Percentiles rank a stretch among this genome's conserved stretches.
These are phyloP conservation scores for Puccinia hordei DNA, from an alignment of 1,284 basidiomycete genomes.

Conservation along the genomic window DNA sequence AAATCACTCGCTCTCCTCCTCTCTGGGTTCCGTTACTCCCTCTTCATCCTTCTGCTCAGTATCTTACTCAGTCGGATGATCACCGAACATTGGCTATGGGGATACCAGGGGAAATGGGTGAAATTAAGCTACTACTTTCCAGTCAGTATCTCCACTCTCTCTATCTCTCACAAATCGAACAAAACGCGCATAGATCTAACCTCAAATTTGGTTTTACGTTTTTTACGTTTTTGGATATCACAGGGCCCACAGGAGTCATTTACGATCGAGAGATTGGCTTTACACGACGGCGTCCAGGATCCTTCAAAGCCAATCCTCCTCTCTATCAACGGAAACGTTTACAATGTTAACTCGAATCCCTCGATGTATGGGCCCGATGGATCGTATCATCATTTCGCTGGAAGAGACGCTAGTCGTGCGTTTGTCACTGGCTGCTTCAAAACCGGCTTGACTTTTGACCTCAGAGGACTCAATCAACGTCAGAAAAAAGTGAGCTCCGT, in stretches of 20 bases:
- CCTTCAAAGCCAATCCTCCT: constrained; percentile 9
- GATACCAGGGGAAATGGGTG: constrained; percentile 32
- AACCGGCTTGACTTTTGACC: constrained; percentile 81
- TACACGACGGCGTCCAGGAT: constrained; percentile 24
- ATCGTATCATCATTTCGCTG: constrained; percentile 63
- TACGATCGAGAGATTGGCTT: neutral
- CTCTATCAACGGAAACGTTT: constrained; percentile 25
- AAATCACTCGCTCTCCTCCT: neutral
- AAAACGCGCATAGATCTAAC: too few species aligned
- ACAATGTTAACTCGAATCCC: constrained; percentile 13
- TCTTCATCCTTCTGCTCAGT: constrained; percentile 21
- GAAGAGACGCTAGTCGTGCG: constrained; percentile 80
- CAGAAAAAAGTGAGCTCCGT: constrained; percentile 64
- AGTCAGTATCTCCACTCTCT: neutral
- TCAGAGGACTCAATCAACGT: constrained; percentile 72
- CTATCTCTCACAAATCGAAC: too few species aligned
- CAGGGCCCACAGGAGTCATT: too few species aligned
- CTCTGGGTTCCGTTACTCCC: neutral
- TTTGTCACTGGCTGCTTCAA: constrained; percentile 91
- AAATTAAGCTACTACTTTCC: constrained; percentile 33
- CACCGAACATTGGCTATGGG: constrained; percentile 49
- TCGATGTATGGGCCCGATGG: constrained; percentile 43
- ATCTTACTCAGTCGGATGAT: constrained; percentile 37
- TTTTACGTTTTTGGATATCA: too few species aligned
- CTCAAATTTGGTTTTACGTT: too few species aligned